These are phyloP conservation scores for Ogataea glucozyma DNA, from an alignment of 805 yeast genomes.

Conservation along the genomic window DNA sequence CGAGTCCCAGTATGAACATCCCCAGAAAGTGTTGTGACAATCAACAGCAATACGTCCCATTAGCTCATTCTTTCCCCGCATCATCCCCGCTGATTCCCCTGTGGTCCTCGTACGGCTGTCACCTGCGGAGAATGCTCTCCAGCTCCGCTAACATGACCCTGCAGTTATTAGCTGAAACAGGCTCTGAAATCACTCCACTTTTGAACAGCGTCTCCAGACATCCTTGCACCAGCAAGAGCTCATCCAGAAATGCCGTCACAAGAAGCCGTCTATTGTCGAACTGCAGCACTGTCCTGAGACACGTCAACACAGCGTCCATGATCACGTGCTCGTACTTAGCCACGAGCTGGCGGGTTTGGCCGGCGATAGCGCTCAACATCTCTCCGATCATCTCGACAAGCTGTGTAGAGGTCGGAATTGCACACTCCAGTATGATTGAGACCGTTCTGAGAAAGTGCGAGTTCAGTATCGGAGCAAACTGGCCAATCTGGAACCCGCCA, in stretches of 20 bases:
- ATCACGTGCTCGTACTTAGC: constrained; percentile 12
- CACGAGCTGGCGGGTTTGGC: constrained; percentile 11
- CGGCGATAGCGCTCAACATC: constrained; percentile 37
- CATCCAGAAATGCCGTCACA: neutral
- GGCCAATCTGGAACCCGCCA: constrained; percentile 51
- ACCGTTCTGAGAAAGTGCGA: constrained; percentile 63
- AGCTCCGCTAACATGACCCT: neutral
- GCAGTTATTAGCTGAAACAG: constrained; percentile 7
- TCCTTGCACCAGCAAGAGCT: constrained; percentile 7
- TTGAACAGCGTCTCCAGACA: constrained; percentile 7
- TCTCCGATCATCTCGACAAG: constrained; percentile 60
- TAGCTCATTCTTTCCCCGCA: neutral
- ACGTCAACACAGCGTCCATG: constrained; percentile 16
- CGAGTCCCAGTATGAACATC: too few relatives aligned
- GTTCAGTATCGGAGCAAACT: constrained; percentile 52
- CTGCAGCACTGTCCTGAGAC: constrained; percentile 11
- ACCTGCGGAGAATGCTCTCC: neutral
- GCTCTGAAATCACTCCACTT: constrained; percentile 11
- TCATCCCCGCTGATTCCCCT: neutral
- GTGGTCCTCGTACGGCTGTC: neutral
- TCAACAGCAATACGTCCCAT: too few relatives aligned
- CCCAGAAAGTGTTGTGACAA: too few relatives aligned
- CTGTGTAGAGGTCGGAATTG: constrained; percentile 54
- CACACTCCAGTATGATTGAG: constrained; percentile 54
- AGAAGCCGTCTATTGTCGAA: constrained; percentile 4